A percentile compares a stretch with the other conserved stretches of the same genome.
These are phyloP conservation scores for Pythium sukuiense DNA, from an alignment of 352 stramenopile genomes.

Conservation along the genomic window DNA sequence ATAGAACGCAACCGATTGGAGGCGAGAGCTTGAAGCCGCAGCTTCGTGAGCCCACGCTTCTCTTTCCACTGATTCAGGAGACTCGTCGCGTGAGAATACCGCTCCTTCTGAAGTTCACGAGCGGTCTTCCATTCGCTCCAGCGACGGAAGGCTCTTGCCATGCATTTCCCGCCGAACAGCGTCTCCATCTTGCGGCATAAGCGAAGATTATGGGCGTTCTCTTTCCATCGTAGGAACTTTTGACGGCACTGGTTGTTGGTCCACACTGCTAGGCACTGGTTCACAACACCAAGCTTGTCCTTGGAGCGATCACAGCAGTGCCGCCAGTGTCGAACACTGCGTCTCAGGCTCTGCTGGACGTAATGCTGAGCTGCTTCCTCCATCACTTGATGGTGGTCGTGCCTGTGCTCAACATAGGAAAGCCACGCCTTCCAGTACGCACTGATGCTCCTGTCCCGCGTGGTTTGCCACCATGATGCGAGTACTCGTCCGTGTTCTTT, in stretches of 20 bases:
- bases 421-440: conserved; percentile 17
- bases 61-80: conserved; percentile 2
- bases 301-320: not conserved
- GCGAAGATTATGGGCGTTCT: not conserved
- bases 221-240: conserved; percentile 11
- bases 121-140: no score
- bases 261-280: conserved; percentile 10
- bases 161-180: not conserved
- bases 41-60: not conserved
- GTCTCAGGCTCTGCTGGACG: not conserved
- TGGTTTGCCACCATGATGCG: not conserved
- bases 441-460: not conserved
- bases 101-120: not conserved
- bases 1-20: conserved; percentile 12
- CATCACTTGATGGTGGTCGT: not conserved
- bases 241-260: not conserved
- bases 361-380: conserved; percentile 1
- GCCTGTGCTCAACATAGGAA: not conserved
- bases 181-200: not conserved
- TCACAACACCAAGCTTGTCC: not conserved
- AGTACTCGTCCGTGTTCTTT: not conserved
- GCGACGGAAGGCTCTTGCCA: not conserved
- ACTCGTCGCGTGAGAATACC: not conserved
- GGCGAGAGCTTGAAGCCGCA: not conserved
- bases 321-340: not conserved